Evolutionary conservation across 1,284 basidiomycete species (phyloP).

Genomic region (Apiotrichum sp.): DNA sequence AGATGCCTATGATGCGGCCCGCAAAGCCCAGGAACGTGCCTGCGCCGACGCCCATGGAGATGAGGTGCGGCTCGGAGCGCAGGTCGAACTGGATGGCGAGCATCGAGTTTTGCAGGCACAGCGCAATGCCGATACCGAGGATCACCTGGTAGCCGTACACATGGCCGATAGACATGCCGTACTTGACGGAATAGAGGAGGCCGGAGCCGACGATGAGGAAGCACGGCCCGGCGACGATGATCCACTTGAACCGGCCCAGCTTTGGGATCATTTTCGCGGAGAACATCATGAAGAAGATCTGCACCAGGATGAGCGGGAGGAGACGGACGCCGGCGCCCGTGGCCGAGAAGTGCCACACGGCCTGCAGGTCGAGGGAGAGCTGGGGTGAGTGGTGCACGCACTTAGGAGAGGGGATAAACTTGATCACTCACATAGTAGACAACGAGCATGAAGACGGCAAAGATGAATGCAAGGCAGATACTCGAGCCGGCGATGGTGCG

Average conservation of each 20-base stretch:
- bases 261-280: constrained; percentile 37
- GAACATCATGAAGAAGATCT: constrained; percentile 40
- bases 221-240: constrained; percentile 37
- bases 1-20: constrained; percentile 43
- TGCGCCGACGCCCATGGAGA: constrained; percentile 35
- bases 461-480: constrained; percentile 19
- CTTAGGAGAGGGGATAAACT: no score
- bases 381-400: neutral
- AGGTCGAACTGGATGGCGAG: constrained; percentile 42
- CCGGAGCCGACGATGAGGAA: constrained; percentile 37
- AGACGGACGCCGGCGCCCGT: constrained; percentile 42
- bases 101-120: constrained; percentile 40
- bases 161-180: constrained; percentile 22
- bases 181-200: constrained; percentile 37
- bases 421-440: constrained; percentile 35
- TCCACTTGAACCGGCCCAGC: constrained; percentile 38
- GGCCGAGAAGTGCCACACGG: constrained; percentile 40
- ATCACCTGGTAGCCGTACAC: constrained; percentile 42
- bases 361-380: constrained; percentile 38
- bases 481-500: constrained; percentile 30
- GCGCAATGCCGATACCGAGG: constrained; percentile 40
- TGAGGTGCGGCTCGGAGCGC: constrained; percentile 33
- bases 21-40: constrained; percentile 39
- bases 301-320: constrained; percentile 41
- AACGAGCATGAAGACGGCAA: constrained; percentile 40